Percentiles rank a stretch among this genome's conserved stretches.
phyloP scores from a whole-genome alignment of 257 asterid genomes.

The Plectranthus barbatus region DNA sequence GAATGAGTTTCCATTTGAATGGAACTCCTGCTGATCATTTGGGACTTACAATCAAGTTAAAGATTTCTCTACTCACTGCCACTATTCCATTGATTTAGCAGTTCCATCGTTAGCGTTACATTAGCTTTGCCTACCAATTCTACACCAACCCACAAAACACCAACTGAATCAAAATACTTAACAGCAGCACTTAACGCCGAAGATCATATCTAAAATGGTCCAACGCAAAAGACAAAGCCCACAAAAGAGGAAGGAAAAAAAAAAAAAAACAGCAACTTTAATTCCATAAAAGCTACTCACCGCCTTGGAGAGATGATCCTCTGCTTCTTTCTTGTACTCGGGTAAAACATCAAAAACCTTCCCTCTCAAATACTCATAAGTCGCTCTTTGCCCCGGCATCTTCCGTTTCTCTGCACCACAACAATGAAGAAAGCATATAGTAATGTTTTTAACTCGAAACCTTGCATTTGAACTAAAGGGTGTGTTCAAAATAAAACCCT shows the following conservation, averaged over 20 bases:
- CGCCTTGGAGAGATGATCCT: slow-evolving; percentile 92
- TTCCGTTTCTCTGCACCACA: slow-evolving; percentile 62
- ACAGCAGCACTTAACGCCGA: background rate
- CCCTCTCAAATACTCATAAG: slow-evolving; percentile 75
- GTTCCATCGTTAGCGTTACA: background rate
- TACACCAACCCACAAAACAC: background rate
- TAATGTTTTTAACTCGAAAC: background rate
- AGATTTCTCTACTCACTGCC: background rate
- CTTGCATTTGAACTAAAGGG: background rate
- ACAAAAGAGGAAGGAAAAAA: background rate
- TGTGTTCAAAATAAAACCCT: slow-evolving; percentile 23
- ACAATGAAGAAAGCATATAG: slow-evolving; percentile 1
- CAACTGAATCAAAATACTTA: background rate
- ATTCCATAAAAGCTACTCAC: slow-evolving; percentile 32
- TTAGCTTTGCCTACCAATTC: background rate
- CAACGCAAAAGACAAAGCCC: background rate
- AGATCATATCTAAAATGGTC: background rate
- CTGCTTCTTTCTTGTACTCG: slow-evolving; percentile 82
- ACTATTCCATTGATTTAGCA: background rate
- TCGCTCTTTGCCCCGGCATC: slow-evolving; percentile 59
- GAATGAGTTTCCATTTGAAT: background rate
- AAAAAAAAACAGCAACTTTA: background rate
- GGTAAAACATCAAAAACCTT: slow-evolving; percentile 72
- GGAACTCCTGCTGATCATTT: background rate
- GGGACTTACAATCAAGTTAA: background rate